Conservation (phyloP, 2,329 filamentous ascomycete genomes). For the Talaromyces sp. region DNA sequence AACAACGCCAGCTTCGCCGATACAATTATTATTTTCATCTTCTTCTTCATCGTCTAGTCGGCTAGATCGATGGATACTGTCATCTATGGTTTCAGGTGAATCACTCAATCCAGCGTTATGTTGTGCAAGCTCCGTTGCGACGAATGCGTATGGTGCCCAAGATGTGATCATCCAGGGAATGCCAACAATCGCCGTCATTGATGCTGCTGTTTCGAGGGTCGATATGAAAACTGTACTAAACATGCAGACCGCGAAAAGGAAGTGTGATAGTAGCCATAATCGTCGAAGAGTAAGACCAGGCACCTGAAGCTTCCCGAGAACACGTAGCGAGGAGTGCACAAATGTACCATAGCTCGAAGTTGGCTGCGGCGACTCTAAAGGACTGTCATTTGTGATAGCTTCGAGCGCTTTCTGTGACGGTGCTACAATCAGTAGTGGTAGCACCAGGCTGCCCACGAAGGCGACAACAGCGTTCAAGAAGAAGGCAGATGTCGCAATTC, state of each 20-base stretch:
- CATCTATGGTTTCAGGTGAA: background rate
- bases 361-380: background rate
- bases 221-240: constrained; percentile 77
- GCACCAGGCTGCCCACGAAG: constrained; percentile 73
- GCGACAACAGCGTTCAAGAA: constrained; percentile 85
- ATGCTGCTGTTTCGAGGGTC: constrained; percentile 68
- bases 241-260: constrained; percentile 79
- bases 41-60: background rate
- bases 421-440: constrained; percentile 75
- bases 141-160: constrained; percentile 94
- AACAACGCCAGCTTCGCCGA: constrained; percentile 82
- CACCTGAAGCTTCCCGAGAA: constrained; percentile 61
- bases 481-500: constrained; percentile 83
- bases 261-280: constrained; percentile 78
- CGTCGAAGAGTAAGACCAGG: constrained; percentile 82
- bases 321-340: background rate
- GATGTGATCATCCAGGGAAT: constrained; percentile 89
- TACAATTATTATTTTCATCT: constrained; percentile 16
- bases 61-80: background rate
- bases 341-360: background rate
- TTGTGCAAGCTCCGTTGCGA: constrained; percentile 84
- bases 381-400: background rate
- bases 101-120: constrained; percentile 60
- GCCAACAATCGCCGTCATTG: constrained; percentile 76
- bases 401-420: constrained; percentile 62